A percentile compares a stretch with the other conserved stretches of the same genome.
phyloP scores from a whole-genome alignment of 2,329 filamentous ascomycete species.

The Fusarium brachygibbosum region DNA sequence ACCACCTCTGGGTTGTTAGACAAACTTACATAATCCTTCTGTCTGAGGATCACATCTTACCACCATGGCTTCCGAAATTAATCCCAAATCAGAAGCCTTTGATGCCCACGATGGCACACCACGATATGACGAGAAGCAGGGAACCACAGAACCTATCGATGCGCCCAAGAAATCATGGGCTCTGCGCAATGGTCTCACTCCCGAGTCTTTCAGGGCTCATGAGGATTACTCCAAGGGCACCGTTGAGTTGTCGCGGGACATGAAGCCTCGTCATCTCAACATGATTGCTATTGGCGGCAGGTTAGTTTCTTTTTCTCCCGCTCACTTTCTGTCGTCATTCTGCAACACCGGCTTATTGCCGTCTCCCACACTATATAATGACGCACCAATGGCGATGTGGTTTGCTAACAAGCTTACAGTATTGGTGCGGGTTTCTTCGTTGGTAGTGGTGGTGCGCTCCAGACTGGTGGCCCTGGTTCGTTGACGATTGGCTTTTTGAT shows the following conservation, averaged over 20 bases:
- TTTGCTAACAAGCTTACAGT: constrained; percentile 22
- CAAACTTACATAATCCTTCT: neutral
- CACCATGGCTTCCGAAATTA: constrained; percentile 42
- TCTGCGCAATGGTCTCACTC: constrained; percentile 47
- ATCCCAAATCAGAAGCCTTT: constrained; percentile 33
- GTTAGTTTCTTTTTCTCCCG: constrained; percentile 21
- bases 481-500: constrained; percentile 66
- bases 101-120: constrained; percentile 29
- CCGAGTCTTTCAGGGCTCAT: constrained; percentile 42
- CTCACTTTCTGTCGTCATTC: constrained; percentile 2
- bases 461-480: constrained; percentile 54
- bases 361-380: neutral
- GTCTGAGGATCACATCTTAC: neutral
- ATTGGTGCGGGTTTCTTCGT: constrained; percentile 75
- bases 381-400: neutral
- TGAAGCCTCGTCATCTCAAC: constrained; percentile 49
- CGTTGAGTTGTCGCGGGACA: constrained; percentile 44
- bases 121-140: constrained; percentile 40
- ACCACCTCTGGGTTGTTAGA: neutral
- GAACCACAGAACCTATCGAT: constrained; percentile 15
- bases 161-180: constrained; percentile 41
- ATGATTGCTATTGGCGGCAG: constrained; percentile 50
- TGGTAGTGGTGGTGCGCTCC: constrained; percentile 63
- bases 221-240: constrained; percentile 40
- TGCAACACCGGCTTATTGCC: constrained; percentile 23